Percentiles rank a stretch among this genome's conserved stretches.
phyloP scores from a whole-genome alignment of 768 basidiomycete species.

The Pisolithus microcarpus region DNA sequence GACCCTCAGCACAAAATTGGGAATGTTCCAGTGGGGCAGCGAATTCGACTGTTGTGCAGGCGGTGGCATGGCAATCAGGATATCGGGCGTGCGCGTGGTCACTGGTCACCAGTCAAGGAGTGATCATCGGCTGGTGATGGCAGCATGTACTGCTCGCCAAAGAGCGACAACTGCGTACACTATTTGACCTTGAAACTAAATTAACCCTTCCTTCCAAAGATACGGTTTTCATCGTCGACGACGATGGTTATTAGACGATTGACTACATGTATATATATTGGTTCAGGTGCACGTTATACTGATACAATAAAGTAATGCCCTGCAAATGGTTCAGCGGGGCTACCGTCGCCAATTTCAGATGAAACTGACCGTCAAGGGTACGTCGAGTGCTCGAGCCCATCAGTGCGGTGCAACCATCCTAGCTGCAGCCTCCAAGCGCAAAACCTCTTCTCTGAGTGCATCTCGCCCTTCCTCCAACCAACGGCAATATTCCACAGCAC shows the following conservation, averaged over 20 bases:
- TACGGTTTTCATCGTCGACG: no score
- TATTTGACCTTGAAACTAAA: background rate
- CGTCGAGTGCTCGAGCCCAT: conserved; percentile 1
- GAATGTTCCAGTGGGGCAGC: conserved; percentile 44
- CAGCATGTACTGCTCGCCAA: no score
- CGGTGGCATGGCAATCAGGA: conserved; percentile 2
- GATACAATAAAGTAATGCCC: background rate
- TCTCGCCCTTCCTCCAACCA: conserved; percentile 84
- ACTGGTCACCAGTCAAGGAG: background rate
- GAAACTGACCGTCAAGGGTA: conserved; percentile 10
- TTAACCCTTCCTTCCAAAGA: no score
- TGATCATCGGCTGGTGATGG: no score
- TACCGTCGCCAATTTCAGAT: background rate
- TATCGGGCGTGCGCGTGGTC: background rate
- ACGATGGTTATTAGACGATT: no score
- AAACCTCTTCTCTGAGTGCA: conserved; percentile 61
- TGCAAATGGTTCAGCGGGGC: background rate
- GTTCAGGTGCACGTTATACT: no score
- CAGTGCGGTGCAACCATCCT: conserved; percentile 33
- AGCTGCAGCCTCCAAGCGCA: conserved; percentile 59
- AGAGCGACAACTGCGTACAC: no score
- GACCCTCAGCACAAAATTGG: conserved; percentile 47
- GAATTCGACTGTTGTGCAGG: conserved; percentile 17
- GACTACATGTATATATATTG: no score
- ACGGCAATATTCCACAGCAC: conserved; percentile 76